Conservation (phyloP, 441 rosid genomes). For the Francoa sonchifolia region DNA sequence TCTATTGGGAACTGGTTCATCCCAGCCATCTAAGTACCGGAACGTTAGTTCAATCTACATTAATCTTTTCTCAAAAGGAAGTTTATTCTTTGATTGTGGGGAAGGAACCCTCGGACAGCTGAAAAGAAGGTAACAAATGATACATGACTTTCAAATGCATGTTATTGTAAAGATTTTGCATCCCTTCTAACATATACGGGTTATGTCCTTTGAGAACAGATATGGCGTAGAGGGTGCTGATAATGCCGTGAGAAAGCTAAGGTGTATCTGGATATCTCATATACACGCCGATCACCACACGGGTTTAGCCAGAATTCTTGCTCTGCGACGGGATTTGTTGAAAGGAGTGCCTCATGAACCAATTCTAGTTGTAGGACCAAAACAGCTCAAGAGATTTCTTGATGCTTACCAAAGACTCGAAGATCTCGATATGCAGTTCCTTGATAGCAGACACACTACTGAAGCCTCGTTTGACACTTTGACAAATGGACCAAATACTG, state of each 20-base stretch:
- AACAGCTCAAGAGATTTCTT: slow-evolving; percentile 64
- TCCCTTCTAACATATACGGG: slow-evolving; percentile 3
- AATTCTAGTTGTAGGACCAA: slow-evolving; percentile 61
- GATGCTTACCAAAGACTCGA: slow-evolving; percentile 88
- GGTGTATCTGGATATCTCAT: slow-evolving; percentile 85
- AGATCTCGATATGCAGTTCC: slow-evolving; percentile 81
- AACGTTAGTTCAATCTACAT: slow-evolving; percentile 70
- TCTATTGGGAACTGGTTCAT: slow-evolving; percentile 85
- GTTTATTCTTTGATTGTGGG: slow-evolving; percentile 81
- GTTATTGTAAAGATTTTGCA: neutral
- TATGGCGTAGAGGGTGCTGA: slow-evolving; percentile 74
- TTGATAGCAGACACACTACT: slow-evolving; percentile 68
- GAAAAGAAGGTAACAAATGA: slow-evolving; percentile 54
- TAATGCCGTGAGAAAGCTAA: slow-evolving; percentile 43
- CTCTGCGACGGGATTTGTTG: slow-evolving; percentile 62
- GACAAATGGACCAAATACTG: slow-evolving; percentile 14
- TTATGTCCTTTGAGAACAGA: slow-evolving; percentile 21
- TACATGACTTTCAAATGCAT: too few species aligned
- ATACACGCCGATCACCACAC: slow-evolving; percentile 95
- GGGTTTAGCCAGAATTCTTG: slow-evolving; percentile 70
- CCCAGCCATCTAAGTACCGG: slow-evolving; percentile 93
- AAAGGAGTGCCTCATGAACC: slow-evolving; percentile 60
- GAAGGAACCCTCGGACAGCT: slow-evolving; percentile 95
- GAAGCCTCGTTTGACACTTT: slow-evolving; percentile 47
- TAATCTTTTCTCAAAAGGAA: slow-evolving; percentile 64